Evolutionary conservation across 2,329 filamentous ascomycete species (phyloP), one percentile per base, ranked within the genome.

Genomic region (Cryphonectria carpinicola): DNA sequence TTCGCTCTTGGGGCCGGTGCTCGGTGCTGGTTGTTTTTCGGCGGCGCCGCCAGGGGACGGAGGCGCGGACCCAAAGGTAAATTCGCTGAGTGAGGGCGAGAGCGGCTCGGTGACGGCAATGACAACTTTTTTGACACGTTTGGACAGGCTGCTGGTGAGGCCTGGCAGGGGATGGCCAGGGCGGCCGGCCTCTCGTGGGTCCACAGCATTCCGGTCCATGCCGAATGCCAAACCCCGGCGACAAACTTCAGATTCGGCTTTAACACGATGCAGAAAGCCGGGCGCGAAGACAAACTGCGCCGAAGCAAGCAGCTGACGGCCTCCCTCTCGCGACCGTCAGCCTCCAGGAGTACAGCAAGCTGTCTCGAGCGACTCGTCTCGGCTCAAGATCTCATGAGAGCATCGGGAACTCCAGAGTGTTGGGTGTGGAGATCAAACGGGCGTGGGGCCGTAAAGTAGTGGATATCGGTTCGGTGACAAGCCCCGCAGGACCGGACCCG

Each of bases 31-130:
- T 11, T 65, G 37, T 60, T 71, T 71, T 11, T 70, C 67, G 8
- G 19, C 64, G 8, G 5, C 22, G 54, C 65, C 22, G 54, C 65
- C 68, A 4, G 68, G 68, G 2, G 58, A 58, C 11, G 61, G 41
- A 1, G 54, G 54, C 19, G 54, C 61, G 8, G 68, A 68, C 10
- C 52, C 71, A 7, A 68, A 22, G 39, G 67, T 69, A 61, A 66
- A 66, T 19, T 70, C 68, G 43, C 52, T 62, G 19, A 62, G 68
- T 22, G 71, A 49, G 17, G 71, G 61, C 1, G 68, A 70, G 3
- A 68, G 32, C 6, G 71, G 71, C 43, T 72, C 71, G 6, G 68
- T 68, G 19, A 70, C 65, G 52, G 66, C 67, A 39, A 64, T 60
- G 54, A 72, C 66, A 14, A 65, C 64, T 61, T 43, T 68, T 17